These are phyloP conservation scores for Pulveroboletus sp. DNA, from an alignment of 768 basidiomycete genomes.

Conservation along the genomic window DNA sequence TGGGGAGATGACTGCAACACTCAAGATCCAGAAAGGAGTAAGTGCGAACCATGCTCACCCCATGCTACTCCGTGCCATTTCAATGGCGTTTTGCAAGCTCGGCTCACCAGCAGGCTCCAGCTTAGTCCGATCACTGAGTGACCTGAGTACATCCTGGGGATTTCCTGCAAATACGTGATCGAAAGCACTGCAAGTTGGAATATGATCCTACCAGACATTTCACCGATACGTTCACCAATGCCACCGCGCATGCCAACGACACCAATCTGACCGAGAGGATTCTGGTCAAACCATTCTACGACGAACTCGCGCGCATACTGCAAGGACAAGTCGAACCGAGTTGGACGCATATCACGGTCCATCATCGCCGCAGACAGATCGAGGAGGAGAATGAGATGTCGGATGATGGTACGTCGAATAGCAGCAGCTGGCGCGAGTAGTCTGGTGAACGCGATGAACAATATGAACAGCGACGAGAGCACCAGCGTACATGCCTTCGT, in stretches of 20 bases:
- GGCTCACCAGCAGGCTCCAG: constrained; percentile 91
- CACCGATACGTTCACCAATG: constrained; percentile 83
- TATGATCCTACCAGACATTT: constrained; percentile 77
- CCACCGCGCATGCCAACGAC: constrained; percentile 92
- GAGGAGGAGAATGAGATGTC: constrained; percentile 89
- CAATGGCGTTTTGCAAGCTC: constrained; percentile 94
- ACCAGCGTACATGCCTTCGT: constrained; percentile 56
- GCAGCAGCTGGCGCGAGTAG: constrained; percentile 81
- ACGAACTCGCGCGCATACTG: constrained; percentile 92
- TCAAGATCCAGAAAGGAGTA: constrained; percentile 3
- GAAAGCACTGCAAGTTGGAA: not conserved
- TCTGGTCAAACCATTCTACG: constrained; percentile 98
- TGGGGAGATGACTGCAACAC: constrained; percentile 81
- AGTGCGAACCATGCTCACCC: constrained; percentile 46
- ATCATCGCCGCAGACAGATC: constrained; percentile 91
- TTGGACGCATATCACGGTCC: constrained; percentile 95
- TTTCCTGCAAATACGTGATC: constrained; percentile 58
- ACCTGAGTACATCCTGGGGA: constrained; percentile 91
- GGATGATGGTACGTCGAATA: constrained; percentile 92
- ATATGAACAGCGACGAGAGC: not conserved
- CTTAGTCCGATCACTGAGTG: constrained; percentile 81
- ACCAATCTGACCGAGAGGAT: constrained; percentile 95
- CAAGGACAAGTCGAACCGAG: constrained; percentile 86
- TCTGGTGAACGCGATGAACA: constrained; percentile 37
- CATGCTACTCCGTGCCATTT: constrained; percentile 94